Conservation (phyloP, 1,139 yeast genomes). For the Scheffersomyces cryptocercus region DNA sequence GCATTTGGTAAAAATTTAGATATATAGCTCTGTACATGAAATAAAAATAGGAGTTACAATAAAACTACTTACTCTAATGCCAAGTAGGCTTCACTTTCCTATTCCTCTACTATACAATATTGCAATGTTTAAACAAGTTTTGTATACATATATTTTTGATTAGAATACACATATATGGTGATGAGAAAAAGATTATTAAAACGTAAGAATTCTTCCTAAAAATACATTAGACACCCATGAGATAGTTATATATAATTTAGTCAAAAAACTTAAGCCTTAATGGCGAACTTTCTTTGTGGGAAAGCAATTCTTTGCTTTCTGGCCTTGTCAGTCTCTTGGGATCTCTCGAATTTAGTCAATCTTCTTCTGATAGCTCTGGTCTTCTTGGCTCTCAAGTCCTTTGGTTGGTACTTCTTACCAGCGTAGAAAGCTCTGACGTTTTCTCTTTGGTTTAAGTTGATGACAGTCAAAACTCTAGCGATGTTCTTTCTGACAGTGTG, state of each 20-base stretch:
- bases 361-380: slow-evolving; percentile 99
- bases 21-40: too few relatives aligned
- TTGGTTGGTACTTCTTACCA: slow-evolving; percentile 96
- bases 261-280: slow-evolving; percentile 77
- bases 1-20: too few relatives aligned
- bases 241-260: slow-evolving; percentile 3
- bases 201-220: slow-evolving; percentile 10
- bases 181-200: slow-evolving; percentile 12
- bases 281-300: slow-evolving; percentile 98
- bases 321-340: slow-evolving; percentile 82
- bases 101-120: neutral
- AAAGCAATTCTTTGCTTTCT: slow-evolving; percentile 90
- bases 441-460: slow-evolving; percentile 96
- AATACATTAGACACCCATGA: slow-evolving; percentile 1
- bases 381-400: slow-evolving; percentile 99
- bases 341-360: slow-evolving; percentile 85
- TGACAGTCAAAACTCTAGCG: slow-evolving; percentile 96
- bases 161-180: slow-evolving; percentile 21
- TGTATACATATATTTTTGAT: slow-evolving; percentile 3
- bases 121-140: slow-evolving; percentile 5
- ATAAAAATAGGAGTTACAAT: too few relatives aligned
- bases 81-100: too few relatives aligned
- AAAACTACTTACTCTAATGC: too few relatives aligned
- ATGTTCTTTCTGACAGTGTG: slow-evolving; percentile 97
- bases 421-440: slow-evolving; percentile 93